These are phyloP conservation scores for Rhynchospora pubera DNA, from an alignment of 176 grass and related monocot species.

Conservation along the genomic window DNA sequence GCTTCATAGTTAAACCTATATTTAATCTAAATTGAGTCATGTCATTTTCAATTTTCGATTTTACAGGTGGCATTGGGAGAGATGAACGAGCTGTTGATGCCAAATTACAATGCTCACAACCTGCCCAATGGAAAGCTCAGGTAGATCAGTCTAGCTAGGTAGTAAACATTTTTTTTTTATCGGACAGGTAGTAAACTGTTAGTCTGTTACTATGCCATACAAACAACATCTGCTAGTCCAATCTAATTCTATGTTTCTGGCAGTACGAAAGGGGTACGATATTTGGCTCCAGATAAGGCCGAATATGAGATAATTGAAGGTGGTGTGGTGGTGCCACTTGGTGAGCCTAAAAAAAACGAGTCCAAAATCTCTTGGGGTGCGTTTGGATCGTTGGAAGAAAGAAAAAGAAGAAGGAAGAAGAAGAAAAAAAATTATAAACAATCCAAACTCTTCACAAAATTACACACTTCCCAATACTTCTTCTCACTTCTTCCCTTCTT, in stretches of 20 bases:
- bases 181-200: no score
- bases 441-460: no score
- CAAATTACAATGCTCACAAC: conserved; percentile 67
- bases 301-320: conserved; percentile 48
- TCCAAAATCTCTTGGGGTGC: no score
- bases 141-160: conserved; percentile 40
- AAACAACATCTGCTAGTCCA: neutral
- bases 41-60: conserved; percentile 3
- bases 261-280: conserved; percentile 87
- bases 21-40: neutral
- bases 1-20: neutral
- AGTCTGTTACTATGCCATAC: no score
- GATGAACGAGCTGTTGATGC: conserved; percentile 57
- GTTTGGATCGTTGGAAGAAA: no score
- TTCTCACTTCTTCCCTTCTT: no score
- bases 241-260: conserved; percentile 3
- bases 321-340: conserved; percentile 62
- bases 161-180: no score
- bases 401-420: no score
- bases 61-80: conserved; percentile 84
- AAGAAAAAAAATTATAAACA: no score
- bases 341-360: conserved; percentile 58
- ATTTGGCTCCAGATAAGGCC: conserved; percentile 38
- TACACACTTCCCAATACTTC: no score
- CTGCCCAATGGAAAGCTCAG: conserved; percentile 82